These are phyloP conservation scores for Termitomyces sp. DNA, from an alignment of 1,284 basidiomycete species.

Conservation along the genomic window DNA sequence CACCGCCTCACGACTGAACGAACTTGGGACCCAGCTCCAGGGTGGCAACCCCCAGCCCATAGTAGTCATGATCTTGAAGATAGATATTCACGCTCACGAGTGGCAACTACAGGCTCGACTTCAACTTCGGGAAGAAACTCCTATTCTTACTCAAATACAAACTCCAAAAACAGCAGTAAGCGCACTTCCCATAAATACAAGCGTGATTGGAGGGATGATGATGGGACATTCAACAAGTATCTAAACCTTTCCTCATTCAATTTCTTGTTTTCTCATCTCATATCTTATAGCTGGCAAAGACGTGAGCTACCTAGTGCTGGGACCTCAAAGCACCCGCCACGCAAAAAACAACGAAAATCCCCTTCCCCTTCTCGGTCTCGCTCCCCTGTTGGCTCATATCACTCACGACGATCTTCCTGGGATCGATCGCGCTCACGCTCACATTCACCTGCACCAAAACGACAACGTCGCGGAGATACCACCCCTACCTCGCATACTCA, in stretches of 20 bases:
- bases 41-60: constrained; percentile 46
- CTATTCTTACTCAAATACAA: constrained; percentile 19
- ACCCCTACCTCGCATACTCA: constrained; percentile 36
- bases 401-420: constrained; percentile 59
- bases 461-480: constrained; percentile 47
- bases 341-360: constrained; percentile 45
- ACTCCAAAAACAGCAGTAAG: constrained; percentile 20
- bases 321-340: constrained; percentile 26
- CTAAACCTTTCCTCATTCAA: constrained; percentile 3
- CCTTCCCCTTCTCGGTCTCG: constrained; percentile 48
- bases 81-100: constrained; percentile 25
- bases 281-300: constrained; percentile 18
- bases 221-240: constrained; percentile 67
- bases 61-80: constrained; percentile 32
- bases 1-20: constrained; percentile 35
- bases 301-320: constrained; percentile 28
- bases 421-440: constrained; percentile 60
- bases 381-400: constrained; percentile 58
- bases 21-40: constrained; percentile 61
- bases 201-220: constrained; percentile 61
- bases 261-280: constrained; percentile 5
- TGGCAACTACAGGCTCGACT: constrained; percentile 30
- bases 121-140: constrained; percentile 23
- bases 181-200: constrained; percentile 37
- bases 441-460: constrained; percentile 49